Evolutionary conservation across 352 stramenopile genomes (phyloP), one percentile per base, ranked within the genome.

Genomic region (Pythium aquatile): DNA sequence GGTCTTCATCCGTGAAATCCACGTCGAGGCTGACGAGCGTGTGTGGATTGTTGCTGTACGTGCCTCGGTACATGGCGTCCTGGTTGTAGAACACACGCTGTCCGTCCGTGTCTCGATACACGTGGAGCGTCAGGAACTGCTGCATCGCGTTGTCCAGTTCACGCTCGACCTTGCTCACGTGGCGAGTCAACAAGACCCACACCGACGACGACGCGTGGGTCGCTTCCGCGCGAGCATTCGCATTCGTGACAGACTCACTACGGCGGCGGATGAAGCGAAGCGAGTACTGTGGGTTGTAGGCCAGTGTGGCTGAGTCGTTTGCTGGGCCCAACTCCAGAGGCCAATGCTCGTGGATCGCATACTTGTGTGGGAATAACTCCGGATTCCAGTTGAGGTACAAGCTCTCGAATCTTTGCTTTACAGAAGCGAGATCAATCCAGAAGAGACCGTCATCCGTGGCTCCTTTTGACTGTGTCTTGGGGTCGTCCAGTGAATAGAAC

Each of bases 361-460:
- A 86, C 69, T 87, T 87, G 66, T 85, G 87, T 11, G 72, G 80
- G 65, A 99, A 98, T 14, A 98, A 75, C 35, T 83, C 75, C 20
- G 95, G 94, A 60, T 98, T 98, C 97, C 97, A 99, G 53, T 96
- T 98, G 52, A 99, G 72, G 67, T 98, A 98, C 28, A 99, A 74
- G 49, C 90, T 96, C 30, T 94, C 81, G 59, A 98, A 99, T 56
- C 98, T 97, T 14, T 80, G 51, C 42, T 97, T 86, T 6, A 98
- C 80, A 33, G 97, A 97, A 6, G 94, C 83, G 66, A 97, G 96
- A 61, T 97, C 87, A 58, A 99, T 98, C 91, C 93, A 99, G 70
- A 99, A 99, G 11, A 98, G 79, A 2, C 97, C 97, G 65, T 98
- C 91, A 65, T 99, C 96, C 8, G 81, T 65, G 5, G 26, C 30